Evolutionary conservation across 78 protist genomes (phyloP).

Genomic region (Creolimax fragrantissima): DNA sequence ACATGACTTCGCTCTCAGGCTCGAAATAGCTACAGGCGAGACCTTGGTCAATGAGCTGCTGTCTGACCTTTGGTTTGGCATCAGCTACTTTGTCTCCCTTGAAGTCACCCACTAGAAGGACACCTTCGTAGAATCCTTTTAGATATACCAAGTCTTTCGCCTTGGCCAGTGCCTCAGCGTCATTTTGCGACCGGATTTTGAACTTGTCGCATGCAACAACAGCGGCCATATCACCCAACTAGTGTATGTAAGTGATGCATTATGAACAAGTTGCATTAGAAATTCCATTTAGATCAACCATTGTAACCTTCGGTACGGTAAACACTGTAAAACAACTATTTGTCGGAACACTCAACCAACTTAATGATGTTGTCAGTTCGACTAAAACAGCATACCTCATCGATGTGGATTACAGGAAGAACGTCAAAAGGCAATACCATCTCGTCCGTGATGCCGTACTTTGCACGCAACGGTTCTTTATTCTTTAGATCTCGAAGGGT

Average conservation of each 20-base stretch:
- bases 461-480: conserved; percentile 67
- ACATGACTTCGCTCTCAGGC: conserved; percentile 84
- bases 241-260: too few relatives aligned
- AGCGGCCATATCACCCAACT: conserved; percentile 45
- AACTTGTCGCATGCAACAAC: conserved; percentile 68
- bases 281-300: too few relatives aligned
- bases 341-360: too few relatives aligned
- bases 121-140: conserved; percentile 75
- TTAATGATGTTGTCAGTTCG: too few relatives aligned
- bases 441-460: conserved; percentile 66
- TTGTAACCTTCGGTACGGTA: too few relatives aligned
- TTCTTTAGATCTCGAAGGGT: conserved; percentile 77
- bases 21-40: conserved; percentile 81
- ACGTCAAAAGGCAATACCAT: conserved; percentile 72
- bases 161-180: conserved; percentile 58
- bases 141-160: conserved; percentile 87
- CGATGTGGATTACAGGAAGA: conserved; percentile 78
- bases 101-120: conserved; percentile 69
- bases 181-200: conserved; percentile 75
- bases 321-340: too few relatives aligned
- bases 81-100: conserved; percentile 66
- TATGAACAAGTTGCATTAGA: too few relatives aligned
- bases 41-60: conserved; percentile 42
- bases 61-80: conserved; percentile 71
- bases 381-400: conserved; percentile 53